Conservation (phyloP, 2,329 filamentous ascomycete species). For the Pseudogymnoascus sp. region DNA sequence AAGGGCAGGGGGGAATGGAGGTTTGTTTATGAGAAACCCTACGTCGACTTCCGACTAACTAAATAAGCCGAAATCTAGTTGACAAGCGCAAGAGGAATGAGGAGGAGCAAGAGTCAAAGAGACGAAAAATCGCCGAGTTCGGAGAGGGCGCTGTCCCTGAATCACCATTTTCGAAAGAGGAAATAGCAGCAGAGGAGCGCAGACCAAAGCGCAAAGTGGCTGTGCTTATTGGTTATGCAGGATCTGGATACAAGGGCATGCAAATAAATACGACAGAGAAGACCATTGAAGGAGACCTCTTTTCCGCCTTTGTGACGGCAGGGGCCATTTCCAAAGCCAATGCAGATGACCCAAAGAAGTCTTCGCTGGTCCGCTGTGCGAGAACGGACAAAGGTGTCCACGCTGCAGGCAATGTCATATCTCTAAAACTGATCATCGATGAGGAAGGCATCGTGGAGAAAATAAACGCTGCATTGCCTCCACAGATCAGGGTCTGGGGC, state of each 20-base stretch:
- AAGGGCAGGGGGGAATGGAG: constrained; percentile 60
- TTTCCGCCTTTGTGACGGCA: constrained; percentile 82
- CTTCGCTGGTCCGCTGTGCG: constrained; percentile 85
- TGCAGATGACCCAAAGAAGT: constrained; percentile 94
- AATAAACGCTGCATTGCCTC: constrained; percentile 79
- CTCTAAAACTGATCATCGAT: constrained; percentile 91
- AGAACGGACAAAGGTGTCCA: constrained; percentile 97
- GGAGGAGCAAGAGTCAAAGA: constrained; percentile 48
- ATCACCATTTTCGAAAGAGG: constrained; percentile 60
- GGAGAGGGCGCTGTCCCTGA: constrained; percentile 33
- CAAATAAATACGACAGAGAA: constrained; percentile 78
- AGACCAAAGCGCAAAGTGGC: constrained; percentile 94
- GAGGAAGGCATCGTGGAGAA: constrained; percentile 80
- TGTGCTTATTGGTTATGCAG: constrained; percentile 90
- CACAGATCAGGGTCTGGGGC: constrained; percentile 93
- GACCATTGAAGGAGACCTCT: constrained; percentile 94
- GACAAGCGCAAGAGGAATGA: constrained; percentile 48
- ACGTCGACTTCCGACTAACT: constrained; percentile 38
- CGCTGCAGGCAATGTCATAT: constrained; percentile 91
- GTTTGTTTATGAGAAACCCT: constrained; percentile 39
- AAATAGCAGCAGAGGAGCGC: constrained; percentile 81
- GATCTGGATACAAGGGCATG: constrained; percentile 95
- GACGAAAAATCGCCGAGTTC: constrained; percentile 44
- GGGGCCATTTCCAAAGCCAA: constrained; percentile 96
- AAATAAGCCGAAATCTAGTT: constrained; percentile 44